These are phyloP conservation scores for Xylariaceae sp. DNA, from an alignment of 2,329 filamentous ascomycete genomes.

Conservation along the genomic window DNA sequence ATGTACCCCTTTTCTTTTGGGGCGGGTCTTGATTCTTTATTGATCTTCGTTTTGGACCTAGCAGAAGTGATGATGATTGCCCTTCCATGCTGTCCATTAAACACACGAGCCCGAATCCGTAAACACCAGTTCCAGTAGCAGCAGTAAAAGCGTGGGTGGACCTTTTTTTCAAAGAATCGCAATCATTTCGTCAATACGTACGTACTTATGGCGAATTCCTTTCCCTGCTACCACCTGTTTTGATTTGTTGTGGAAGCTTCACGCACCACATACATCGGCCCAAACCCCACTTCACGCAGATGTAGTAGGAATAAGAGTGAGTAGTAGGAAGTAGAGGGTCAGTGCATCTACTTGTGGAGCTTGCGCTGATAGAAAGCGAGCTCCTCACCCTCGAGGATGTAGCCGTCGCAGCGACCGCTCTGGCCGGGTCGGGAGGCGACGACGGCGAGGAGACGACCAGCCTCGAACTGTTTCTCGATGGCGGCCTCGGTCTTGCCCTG, in stretches of 20 bases:
- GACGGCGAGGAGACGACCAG: conserved; percentile 93
- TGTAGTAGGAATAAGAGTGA: no score
- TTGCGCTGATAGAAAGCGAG: conserved; percentile 99
- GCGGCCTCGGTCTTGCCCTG: conserved; percentile 88
- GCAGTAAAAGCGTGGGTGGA: conserved; percentile 14
- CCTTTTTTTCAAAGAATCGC: no score
- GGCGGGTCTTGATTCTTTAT: conserved; percentile 36
- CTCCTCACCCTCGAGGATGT: conserved; percentile 99
- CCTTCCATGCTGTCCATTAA: conserved; percentile 33
- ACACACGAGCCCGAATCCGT: conserved; percentile 34
- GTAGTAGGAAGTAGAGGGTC: conserved; percentile 7
- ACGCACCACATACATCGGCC: no score
- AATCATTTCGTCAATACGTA: conserved; percentile 17
- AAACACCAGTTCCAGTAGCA: conserved; percentile 34
- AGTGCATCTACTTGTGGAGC: conserved; percentile 83
- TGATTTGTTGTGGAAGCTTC: no score
- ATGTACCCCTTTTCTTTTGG: no score
- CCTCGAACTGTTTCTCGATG: conserved; percentile 99
- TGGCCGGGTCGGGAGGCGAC: conserved; percentile 91
- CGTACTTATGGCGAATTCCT: conserved; percentile 16
- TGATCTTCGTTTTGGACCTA: conserved; percentile 33
- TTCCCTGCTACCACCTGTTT: conserved; percentile 5
- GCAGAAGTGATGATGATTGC: conserved; percentile 30
- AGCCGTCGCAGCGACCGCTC: conserved; percentile 93
- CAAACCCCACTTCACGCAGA: no score